Conservation (phyloP, 768 basidiomycete genomes). For the Leucocoprinus leucothites region DNA sequence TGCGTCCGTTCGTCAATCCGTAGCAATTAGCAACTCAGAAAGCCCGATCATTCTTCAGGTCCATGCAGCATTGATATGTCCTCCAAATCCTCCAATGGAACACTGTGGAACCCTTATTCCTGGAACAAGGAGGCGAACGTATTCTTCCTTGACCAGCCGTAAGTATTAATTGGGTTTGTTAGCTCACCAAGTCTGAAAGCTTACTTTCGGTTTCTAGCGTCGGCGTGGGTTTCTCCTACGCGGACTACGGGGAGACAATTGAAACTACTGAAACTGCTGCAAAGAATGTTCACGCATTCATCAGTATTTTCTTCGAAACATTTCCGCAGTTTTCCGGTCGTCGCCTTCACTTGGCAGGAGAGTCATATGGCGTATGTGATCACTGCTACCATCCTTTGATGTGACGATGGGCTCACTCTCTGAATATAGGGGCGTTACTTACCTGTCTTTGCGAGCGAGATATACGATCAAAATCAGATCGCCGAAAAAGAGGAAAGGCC, state of each 20-base stretch:
- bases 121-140: constrained; percentile 71
- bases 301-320: constrained; percentile 76
- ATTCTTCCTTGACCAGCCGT: constrained; percentile 57
- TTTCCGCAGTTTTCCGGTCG: constrained; percentile 71
- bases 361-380: constrained; percentile 55
- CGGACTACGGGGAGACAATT: constrained; percentile 64
- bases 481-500: constrained; percentile 50
- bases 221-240: constrained; percentile 32
- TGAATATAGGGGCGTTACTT: constrained; percentile 61
- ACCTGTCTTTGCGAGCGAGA: constrained; percentile 71
- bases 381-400: neutral
- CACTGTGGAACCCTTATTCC: constrained; percentile 54
- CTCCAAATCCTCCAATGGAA: constrained; percentile 44
- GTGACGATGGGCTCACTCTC: neutral
- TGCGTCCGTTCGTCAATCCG: constrained; percentile 37
- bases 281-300: constrained; percentile 70
- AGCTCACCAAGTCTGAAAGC: no score
- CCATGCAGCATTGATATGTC: constrained; percentile 54
- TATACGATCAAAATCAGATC: constrained; percentile 67
- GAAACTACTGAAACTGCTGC: constrained; percentile 80
- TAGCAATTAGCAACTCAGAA: neutral
- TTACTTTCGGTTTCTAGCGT: constrained; percentile 22
- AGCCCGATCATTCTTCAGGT: constrained; percentile 26
- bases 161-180: constrained; percentile 17
- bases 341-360: constrained; percentile 70